Evolutionary conservation across 1,139 yeast genomes (phyloP).

Genomic region (Yamadazyma diddensiae): DNA sequence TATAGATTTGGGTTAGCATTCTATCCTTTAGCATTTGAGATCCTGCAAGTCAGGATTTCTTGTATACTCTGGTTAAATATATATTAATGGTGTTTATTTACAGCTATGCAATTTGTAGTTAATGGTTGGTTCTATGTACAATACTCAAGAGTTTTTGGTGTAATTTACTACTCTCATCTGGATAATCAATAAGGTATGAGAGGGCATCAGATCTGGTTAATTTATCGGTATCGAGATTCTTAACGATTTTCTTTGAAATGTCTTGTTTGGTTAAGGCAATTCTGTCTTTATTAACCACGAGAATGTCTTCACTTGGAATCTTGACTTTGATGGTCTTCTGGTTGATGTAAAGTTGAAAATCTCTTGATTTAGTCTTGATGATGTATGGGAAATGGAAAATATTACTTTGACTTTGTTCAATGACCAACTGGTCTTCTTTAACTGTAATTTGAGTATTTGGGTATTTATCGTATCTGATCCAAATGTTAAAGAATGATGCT

Average conservation of each 20-base stretch:
- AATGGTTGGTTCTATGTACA: slow-evolving; percentile 5
- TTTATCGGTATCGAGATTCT: slow-evolving; percentile 7
- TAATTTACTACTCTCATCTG: slow-evolving; percentile 10
- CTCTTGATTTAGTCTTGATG: slow-evolving; percentile 17
- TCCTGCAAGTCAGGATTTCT: too few relatives aligned
- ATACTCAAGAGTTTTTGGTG: slow-evolving; percentile 7
- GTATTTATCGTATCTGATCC: slow-evolving; percentile 58
- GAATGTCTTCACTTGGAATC: slow-evolving; percentile 7
- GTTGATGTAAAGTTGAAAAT: slow-evolving; percentile 10
- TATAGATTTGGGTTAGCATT: too few relatives aligned
- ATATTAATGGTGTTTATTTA: too few relatives aligned
- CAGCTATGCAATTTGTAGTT: too few relatives aligned
- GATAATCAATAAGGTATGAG: slow-evolving; percentile 15
- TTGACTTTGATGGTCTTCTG: slow-evolving; percentile 12
- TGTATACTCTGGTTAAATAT: too few relatives aligned
- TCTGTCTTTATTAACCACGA: slow-evolving; percentile 13
- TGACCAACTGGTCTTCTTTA: slow-evolving; percentile 24
- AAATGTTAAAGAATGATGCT: slow-evolving; percentile 47
- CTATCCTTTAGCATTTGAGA: too few relatives aligned
- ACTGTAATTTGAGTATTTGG: slow-evolving; percentile 49
- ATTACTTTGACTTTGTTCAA: slow-evolving; percentile 53
- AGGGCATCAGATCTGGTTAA: slow-evolving; percentile 13
- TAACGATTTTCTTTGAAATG: slow-evolving; percentile 13
- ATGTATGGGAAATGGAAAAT: slow-evolving; percentile 52
- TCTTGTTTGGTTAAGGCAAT: slow-evolving; percentile 12